Percentiles rank a stretch among this genome's conserved stretches.
These are phyloP conservation scores for Epicoccum sorghinum DNA, from an alignment of 2,329 filamentous ascomycete genomes.

Conservation along the genomic window DNA sequence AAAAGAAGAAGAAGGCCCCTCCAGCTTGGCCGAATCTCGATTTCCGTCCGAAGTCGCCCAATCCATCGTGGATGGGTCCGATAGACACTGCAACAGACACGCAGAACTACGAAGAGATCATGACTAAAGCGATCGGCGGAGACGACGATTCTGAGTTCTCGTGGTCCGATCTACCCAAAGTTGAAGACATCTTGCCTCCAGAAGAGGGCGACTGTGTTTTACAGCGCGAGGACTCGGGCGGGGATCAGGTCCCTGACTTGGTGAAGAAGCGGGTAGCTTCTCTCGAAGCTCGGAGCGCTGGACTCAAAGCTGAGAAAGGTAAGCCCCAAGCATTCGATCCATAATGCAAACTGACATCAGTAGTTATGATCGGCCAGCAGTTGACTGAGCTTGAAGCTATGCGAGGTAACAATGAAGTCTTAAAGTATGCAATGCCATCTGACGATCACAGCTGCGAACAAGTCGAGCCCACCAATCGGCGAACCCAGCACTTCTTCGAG, in stretches of 20 bases:
- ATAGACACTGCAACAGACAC: constrained; percentile 7
- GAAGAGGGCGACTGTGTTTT: neutral
- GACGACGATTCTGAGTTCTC: constrained; percentile 13
- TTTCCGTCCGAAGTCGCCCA: constrained; percentile 7
- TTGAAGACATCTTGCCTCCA: neutral
- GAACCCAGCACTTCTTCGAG: too few relatives aligned
- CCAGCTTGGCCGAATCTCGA: constrained; percentile 8
- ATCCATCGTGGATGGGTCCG: constrained; percentile 12
- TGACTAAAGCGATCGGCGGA: constrained; percentile 5
- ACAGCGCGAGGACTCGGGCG: neutral
- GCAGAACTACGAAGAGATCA: constrained; percentile 7
- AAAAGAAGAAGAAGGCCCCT: constrained; percentile 38
- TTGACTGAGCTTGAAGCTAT: neutral
- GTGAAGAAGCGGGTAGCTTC: neutral
- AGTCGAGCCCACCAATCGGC: too few relatives aligned
- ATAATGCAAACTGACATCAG: neutral
- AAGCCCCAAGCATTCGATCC: neutral
- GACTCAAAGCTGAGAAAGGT: neutral
- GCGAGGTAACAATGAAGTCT: neutral
- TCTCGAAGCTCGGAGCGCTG: neutral
- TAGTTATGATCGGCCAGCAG: neutral
- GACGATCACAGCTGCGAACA: too few relatives aligned
- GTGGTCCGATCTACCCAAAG: constrained; percentile 7
- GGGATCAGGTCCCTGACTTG: neutral
- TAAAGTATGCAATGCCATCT: too few relatives aligned